A percentile compares a stretch with the other conserved stretches of the same genome.
Conservation (phyloP, 768 basidiomycete species). For the Chlorophyllum brunneum region DNA sequence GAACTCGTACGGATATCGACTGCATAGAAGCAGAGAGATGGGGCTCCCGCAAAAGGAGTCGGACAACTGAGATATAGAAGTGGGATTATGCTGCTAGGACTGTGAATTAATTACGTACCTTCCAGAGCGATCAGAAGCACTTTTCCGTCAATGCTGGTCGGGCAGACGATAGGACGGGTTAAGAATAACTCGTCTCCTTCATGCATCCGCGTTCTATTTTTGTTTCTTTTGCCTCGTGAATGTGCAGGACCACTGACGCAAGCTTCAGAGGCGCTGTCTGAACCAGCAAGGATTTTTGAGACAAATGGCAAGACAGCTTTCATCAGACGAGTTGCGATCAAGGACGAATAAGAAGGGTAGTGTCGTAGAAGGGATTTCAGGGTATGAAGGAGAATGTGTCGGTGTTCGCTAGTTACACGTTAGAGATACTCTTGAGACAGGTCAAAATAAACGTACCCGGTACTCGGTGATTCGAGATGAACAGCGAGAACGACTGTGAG, state of each 20-base stretch:
- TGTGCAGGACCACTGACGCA: slow-evolving; percentile 14
- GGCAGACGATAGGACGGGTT: slow-evolving; percentile 43
- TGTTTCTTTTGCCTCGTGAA: slow-evolving; percentile 49
- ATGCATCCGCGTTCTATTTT: slow-evolving; percentile 65
- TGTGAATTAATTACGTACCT: slow-evolving; percentile 39
- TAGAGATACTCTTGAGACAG: neutral
- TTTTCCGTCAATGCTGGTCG: slow-evolving; percentile 46
- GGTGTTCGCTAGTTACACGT: slow-evolving; percentile 28
- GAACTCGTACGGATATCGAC: slow-evolving; percentile 55
- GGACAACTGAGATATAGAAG: slow-evolving; percentile 39
- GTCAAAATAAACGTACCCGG: slow-evolving; percentile 36
- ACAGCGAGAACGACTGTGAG: slow-evolving; percentile 50
- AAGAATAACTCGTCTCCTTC: slow-evolving; percentile 73
- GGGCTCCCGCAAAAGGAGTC: slow-evolving; percentile 42
- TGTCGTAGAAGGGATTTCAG: slow-evolving; percentile 38
- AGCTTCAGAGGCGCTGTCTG: slow-evolving; percentile 24
- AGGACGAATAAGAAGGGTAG: slow-evolving; percentile 43
- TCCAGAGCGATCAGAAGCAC: slow-evolving; percentile 51
- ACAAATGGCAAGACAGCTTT: slow-evolving; percentile 50
- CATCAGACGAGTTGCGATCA: slow-evolving; percentile 49
- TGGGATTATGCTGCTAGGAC: neutral
- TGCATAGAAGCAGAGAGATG: slow-evolving; percentile 49
- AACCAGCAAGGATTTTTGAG: slow-evolving; percentile 41
- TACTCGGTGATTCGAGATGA: slow-evolving; percentile 56
- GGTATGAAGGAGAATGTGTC: slow-evolving; percentile 41